phyloP scores from a whole-genome alignment of 768 basidiomycete species.

The Pleurotus giganteus region DNA sequence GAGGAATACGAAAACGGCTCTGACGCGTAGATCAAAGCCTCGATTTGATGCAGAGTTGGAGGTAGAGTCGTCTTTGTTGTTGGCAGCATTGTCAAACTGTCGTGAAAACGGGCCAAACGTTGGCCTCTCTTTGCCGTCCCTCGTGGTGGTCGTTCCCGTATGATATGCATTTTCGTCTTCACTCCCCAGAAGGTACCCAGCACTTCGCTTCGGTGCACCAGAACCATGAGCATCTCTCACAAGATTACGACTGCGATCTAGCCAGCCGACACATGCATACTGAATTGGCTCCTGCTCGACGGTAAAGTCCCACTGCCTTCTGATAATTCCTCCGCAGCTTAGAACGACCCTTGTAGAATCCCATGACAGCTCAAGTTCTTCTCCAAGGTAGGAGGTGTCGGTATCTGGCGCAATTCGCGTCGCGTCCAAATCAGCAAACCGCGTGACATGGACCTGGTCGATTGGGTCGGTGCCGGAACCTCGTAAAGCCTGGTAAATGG shows the following conservation, averaged over 20 bases:
- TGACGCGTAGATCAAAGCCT: conserved; percentile 40
- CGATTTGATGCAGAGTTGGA: conserved; percentile 36
- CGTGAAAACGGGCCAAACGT: conserved; percentile 57
- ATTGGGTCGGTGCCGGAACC: conserved; percentile 3
- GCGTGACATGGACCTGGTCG: conserved; percentile 2
- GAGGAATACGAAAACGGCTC: conserved; percentile 75
- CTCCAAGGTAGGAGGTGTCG: conserved; percentile 10
- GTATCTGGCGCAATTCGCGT: neutral
- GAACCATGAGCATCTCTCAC: neutral
- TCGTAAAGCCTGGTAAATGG: neutral
- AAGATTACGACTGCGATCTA: conserved; percentile 34
- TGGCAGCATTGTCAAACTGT: neutral
- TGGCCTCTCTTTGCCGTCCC: conserved; percentile 24
- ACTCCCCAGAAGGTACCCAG: neutral
- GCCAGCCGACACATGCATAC: conserved; percentile 75
- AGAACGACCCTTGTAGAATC: conserved; percentile 60
- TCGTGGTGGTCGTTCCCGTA: neutral
- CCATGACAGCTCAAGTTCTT: conserved; percentile 73
- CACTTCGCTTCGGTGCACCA: neutral
- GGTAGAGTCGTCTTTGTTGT: neutral
- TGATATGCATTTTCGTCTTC: neutral
- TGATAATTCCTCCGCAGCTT: conserved; percentile 64
- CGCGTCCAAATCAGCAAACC: neutral
- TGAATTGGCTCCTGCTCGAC: conserved; percentile 72
- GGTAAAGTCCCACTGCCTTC: conserved; percentile 73